Base-by-base conservation (phyloP, 140 eudicot genomes). In the Stevia rebaudiana region DNA sequence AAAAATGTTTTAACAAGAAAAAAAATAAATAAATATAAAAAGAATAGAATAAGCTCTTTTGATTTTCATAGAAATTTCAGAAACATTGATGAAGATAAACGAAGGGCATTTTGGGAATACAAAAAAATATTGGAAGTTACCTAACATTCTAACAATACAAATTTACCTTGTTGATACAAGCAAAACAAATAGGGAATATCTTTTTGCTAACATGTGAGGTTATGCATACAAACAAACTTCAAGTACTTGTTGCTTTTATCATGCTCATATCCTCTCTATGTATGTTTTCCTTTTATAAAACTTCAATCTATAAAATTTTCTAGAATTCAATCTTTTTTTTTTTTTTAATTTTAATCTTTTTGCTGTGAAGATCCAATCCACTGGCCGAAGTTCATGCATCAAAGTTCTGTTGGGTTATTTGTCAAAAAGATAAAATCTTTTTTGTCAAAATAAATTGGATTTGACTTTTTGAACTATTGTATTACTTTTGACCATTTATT, bases 201-300 rank as follows among this genome's bases (percentile, higher is more conserved):
- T 73, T 44, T 54, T 54, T 24, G 48, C 49, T 50, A 56, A 16
- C 71, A 63, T 73, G 78, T 64, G 78, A 73, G 67, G 78, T 65
- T 75, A 61, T 63, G 70, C 60, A 40, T 67, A 16, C 80, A 75
- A 68, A 68, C 74, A 66, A 74, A 75, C 75, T 61, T 75, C 63
- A 61, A 62, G 74, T 74, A 74, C 79, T 66, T 57, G 55, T 36
- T 66, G 63, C 74, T 74, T 74, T 74, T 46, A 65, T 74, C 35
- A 65, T 67, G 68, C 35, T 74, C 23, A 60, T 68, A 75, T 75
- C 79, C 74, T 74, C 37, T 73, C 39, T 65, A 5, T 44, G 3
- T 57, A 5, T 73, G 18, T 55, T 8, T 61, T 8, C 66, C 22
- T 66, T 74, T 25, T 41, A 66, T 48, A 55, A 35, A 22, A 65